Conservation (phyloP, 495 filamentous ascomycete species). For the Penicillium macrosclerotiorum region DNA sequence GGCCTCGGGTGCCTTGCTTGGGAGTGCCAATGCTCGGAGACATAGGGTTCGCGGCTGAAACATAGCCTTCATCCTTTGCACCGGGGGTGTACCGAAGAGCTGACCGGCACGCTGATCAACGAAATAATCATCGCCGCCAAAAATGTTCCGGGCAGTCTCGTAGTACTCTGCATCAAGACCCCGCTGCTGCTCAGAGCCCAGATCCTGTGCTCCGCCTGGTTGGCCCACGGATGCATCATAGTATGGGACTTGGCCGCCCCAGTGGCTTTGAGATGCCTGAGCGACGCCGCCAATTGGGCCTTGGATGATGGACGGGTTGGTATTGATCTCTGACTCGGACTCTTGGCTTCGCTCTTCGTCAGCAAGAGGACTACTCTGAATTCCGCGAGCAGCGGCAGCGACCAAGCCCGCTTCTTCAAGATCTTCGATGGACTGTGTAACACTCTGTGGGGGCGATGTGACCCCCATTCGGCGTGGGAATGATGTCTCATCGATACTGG, state of each 20-base stretch:
- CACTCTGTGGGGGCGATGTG: slow-evolving; percentile 73
- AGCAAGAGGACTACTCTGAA: slow-evolving; percentile 48
- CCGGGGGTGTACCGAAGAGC: slow-evolving; percentile 44
- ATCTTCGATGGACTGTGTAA: slow-evolving; percentile 62
- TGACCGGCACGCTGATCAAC: slow-evolving; percentile 32
- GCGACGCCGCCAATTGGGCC: slow-evolving; percentile 59
- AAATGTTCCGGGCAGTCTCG: slow-evolving; percentile 36
- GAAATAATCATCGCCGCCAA: slow-evolving; percentile 37
- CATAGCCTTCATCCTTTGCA: slow-evolving; percentile 83
- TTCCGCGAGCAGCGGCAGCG: slow-evolving; percentile 61
- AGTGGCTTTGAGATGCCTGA: slow-evolving; percentile 48
- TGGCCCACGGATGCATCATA: slow-evolving; percentile 44
- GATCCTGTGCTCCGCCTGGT: slow-evolving; percentile 32
- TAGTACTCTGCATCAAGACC: slow-evolving; percentile 41
- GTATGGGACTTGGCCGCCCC: slow-evolving; percentile 44
- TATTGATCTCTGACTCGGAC: slow-evolving; percentile 64
- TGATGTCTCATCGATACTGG: slow-evolving; percentile 42
- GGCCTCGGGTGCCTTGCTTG: slow-evolving; percentile 56
- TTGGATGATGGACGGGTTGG: slow-evolving; percentile 74
- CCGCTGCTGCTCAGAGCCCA: slow-evolving; percentile 26
- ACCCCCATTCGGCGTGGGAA: slow-evolving; percentile 48
- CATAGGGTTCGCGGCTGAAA: slow-evolving; percentile 73
- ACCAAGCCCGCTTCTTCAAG: slow-evolving; percentile 52
- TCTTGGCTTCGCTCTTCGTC: slow-evolving; percentile 53
- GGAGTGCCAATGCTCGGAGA: slow-evolving; percentile 59